phyloP scores from a whole-genome alignment of 805 yeast species.

The Kuraishia ogatae region DNA sequence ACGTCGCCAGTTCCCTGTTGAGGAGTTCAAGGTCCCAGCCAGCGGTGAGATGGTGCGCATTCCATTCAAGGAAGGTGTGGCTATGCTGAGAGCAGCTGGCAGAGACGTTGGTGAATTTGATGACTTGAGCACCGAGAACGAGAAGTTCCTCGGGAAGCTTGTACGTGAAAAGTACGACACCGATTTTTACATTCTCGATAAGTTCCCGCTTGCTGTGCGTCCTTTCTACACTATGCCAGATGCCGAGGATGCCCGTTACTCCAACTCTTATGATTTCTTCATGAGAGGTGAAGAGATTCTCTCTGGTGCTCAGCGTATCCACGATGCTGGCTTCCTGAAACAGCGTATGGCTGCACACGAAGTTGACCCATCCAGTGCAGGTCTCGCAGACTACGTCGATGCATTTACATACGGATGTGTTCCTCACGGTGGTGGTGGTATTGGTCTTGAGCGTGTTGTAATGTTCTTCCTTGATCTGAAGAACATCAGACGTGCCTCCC shows the following conservation, averaged over 20 bases:
- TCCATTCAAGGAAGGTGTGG: constrained; percentile 86
- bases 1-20: constrained; percentile 93
- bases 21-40: constrained; percentile 90
- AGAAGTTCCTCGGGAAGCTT: constrained; percentile 83
- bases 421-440: constrained; percentile 99
- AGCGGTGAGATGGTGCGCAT: constrained; percentile 90
- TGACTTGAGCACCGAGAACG: constrained; percentile 90
- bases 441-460: constrained; percentile 96
- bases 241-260: constrained; percentile 81
- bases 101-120: constrained; percentile 80
- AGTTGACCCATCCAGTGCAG: constrained; percentile 72
- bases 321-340: constrained; percentile 76
- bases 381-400: constrained; percentile 83
- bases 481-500: constrained; percentile 96
- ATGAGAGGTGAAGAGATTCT: constrained; percentile 99
- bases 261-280: constrained; percentile 98
- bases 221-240: constrained; percentile 99
- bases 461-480: constrained; percentile 97
- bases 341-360: constrained; percentile 81
- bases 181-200: constrained; percentile 95
- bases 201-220: constrained; percentile 93
- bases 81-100: constrained; percentile 79
- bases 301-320: constrained; percentile 99
- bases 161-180: constrained; percentile 93
- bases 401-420: constrained; percentile 94